A percentile compares a stretch with the other conserved stretches of the same genome.
These are phyloP conservation scores for Aspergillus incahuasiensis DNA, from an alignment of 495 filamentous ascomycete species.

Conservation along the genomic window DNA sequence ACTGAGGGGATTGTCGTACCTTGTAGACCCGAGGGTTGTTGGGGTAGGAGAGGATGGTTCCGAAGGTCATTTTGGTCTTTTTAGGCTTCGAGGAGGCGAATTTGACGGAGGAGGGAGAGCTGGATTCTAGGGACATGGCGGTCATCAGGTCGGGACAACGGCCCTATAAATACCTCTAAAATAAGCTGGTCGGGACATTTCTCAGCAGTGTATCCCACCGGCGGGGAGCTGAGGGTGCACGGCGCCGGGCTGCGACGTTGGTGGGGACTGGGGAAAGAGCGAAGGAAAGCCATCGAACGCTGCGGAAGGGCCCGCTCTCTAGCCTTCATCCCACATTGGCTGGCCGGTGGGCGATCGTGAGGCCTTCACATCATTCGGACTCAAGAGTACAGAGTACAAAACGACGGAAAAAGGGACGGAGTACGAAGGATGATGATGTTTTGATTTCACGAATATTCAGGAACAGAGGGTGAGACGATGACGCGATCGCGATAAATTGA, in stretches of 20 bases:
- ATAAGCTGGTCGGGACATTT: background rate
- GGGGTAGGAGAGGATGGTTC: conserved; percentile 44
- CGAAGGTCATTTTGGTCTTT: conserved; percentile 45
- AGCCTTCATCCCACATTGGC: too few relatives aligned
- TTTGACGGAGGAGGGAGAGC: background rate
- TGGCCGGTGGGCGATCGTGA: too few relatives aligned
- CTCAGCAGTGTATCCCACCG: background rate
- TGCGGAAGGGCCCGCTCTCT: too few relatives aligned
- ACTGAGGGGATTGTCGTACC: conserved; percentile 25
- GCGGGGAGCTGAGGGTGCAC: background rate
- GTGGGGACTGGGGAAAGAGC: background rate
- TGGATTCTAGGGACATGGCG: background rate
- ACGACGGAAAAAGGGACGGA: too few relatives aligned
- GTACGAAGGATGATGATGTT: too few relatives aligned
- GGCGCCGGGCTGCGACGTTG: background rate
- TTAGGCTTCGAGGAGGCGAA: background rate
- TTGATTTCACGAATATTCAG: too few relatives aligned
- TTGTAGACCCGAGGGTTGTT: conserved; percentile 47
- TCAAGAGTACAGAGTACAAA: too few relatives aligned
- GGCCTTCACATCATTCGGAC: too few relatives aligned
- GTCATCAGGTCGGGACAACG: background rate
- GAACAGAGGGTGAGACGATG: too few relatives aligned
- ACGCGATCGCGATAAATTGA: too few relatives aligned
- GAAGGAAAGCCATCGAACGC: background rate
- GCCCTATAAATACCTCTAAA: background rate